Conservation (phyloP, 306 rosid genomes). For the Vigna reflexopilosa region DNA sequence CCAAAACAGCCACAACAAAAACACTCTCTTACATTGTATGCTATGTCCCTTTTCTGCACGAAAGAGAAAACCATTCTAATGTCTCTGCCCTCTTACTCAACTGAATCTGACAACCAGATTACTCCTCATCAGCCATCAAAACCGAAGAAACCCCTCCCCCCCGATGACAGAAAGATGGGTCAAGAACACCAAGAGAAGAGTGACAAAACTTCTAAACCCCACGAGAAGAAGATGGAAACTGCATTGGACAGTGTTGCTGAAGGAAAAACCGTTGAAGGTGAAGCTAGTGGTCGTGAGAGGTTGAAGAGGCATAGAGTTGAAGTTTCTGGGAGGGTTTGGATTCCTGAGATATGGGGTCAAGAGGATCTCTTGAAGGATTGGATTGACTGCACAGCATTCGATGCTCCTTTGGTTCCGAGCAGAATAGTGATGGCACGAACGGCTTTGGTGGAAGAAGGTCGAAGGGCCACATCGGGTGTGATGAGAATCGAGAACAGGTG, state of each 20-base stretch:
- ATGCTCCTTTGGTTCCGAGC: slow-evolving; percentile 66
- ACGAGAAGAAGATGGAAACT: slow-evolving; percentile 6
- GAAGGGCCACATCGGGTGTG: slow-evolving; percentile 52
- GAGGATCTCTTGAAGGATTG: slow-evolving; percentile 86
- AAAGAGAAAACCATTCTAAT: slow-evolving; percentile 38
- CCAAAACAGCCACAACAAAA: background rate
- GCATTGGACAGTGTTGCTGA: slow-evolving; percentile 5
- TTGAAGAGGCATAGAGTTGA: slow-evolving; percentile 75
- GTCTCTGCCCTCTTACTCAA: slow-evolving; percentile 37
- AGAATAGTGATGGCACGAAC: slow-evolving; percentile 71
- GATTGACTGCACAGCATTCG: slow-evolving; percentile 81
- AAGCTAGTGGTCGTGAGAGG: slow-evolving; percentile 73
- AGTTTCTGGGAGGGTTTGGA: slow-evolving; percentile 80
- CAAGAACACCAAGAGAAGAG: background rate
- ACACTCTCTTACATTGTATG: background rate
- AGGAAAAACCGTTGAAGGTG: slow-evolving; percentile 22
- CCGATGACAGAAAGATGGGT: background rate
- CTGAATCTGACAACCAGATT: slow-evolving; percentile 10
- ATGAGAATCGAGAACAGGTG: slow-evolving; percentile 70
- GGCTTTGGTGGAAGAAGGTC: slow-evolving; percentile 69
- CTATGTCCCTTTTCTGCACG: slow-evolving; percentile 18
- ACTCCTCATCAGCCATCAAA: slow-evolving; percentile 39
- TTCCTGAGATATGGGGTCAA: slow-evolving; percentile 96
- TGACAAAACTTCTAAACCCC: slow-evolving; percentile 16
- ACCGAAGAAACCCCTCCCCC: slow-evolving; percentile 31